Base-by-base conservation (phyloP, 257 asterid genomes). In the Plantago major region DNA sequence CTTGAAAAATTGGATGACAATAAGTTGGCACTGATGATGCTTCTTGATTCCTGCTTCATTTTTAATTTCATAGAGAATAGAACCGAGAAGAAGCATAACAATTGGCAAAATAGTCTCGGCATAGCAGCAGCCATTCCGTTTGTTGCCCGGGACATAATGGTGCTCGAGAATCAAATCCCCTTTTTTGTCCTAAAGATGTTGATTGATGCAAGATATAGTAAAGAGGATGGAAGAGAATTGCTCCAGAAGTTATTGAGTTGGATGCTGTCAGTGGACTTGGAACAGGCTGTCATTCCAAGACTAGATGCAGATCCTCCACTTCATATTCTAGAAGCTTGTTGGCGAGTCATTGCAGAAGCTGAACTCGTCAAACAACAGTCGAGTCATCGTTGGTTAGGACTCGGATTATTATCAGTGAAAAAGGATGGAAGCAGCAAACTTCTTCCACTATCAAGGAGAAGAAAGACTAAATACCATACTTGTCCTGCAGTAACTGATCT, bases 121-220 rank as follows among this genome's bases (percentile, higher is more conserved):
- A 40, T 17, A 15, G 30, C 52, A 6, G 51, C 52, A 19, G 15
- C 63, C 11, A 0, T 11, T 13, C 9, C 10, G 10, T 17, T 40
- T 17, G 5, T 5, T 1, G 10, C 37, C 14, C 51, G 22, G 0
- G 64, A 59, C 10, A 12, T 43, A 10, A 19, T 59, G 40, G 11
- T 59, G 51, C 42, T 43, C 1, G 64, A 59, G 52, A 59, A 59
- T 12, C 64, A 59, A 44, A 43, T 59, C 37, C 64, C 64, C 7
- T 43, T 59, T 11, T 17, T 18, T 12, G 42, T 59, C n/a, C 0
- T 59, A 19, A 59, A 59, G 19, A 16, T 62, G 10, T 14, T 62
- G n/a, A 46, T 47, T 16, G 48, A 30, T 46, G 55, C 18, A 8
- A 7, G n/a, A 12, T 47, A 52, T 14, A 30, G 46, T 9, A 19